Evolutionary conservation across 176 grass and related monocot genomes (phyloP), one percentile per base, ranked within the genome.

Genomic region (Elaeis guineensis): DNA sequence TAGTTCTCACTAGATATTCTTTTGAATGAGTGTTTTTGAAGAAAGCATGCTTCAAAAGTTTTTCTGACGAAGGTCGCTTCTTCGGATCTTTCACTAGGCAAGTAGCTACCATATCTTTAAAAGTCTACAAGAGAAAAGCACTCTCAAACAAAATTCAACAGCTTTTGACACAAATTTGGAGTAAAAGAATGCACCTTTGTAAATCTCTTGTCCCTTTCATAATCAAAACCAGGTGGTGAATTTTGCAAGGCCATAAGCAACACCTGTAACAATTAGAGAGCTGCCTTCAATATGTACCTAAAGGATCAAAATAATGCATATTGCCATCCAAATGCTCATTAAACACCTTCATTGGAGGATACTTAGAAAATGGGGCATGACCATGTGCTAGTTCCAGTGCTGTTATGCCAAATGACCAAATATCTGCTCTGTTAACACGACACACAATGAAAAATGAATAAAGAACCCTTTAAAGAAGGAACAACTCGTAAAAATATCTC

Each of bases 371-470:
- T 58, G 93, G 93, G 63, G 93, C 93, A 67, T 98, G 87, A 69
- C 93, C 93, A 74, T 98, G 93, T 50, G 93, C 93, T 39, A 98
- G 67, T 60, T 98, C 93, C 49, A 98, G 75, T 58, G 93, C 93
- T 5, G 88, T 92, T 75, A 98, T 98, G 51, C 93, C 93, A 78
- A 98, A 98, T 25, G 87, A 92, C 93, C 93, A 98, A 72, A 98
- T 80, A 54, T 98, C 93, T 77, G 87, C 87, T 71, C 87, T 90
- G 78, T 90, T 70, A 71, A 62, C 50, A 54, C 58, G 5, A 25
- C 54, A 55, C 14, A 51, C 16, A 62, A 65, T 30, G 54, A 57
- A 58, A n/a, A 28, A 18, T 44, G 14, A 25, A 72, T 14, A 32
- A 55, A 30, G 28, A 5, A 30, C 28, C 28, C 28, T 6, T 30